Evolutionary conservation across 495 filamentous ascomycete species (phyloP), one percentile per base, ranked within the genome.

Genomic region (Tuber brumale): DNA sequence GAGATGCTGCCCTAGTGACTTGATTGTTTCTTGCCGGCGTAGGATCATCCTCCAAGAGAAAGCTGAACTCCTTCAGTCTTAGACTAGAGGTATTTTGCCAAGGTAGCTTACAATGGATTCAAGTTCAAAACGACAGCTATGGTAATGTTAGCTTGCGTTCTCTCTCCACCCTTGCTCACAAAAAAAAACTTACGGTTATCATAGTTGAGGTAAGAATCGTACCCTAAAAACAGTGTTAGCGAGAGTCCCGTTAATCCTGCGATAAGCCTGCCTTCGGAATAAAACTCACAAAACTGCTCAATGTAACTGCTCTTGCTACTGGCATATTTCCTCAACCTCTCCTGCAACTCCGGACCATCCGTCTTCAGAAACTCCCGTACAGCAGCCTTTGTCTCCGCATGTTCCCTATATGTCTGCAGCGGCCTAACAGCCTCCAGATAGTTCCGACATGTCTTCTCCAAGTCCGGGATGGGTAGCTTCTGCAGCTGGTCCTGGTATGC

Each of bases 201-300:
- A 82, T 92, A 99, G 84, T 98, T 98, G 70, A 98, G 87, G 82
- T 97, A 99, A 44, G 95, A 98, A 84, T 99, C 95, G 82, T 98
- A 99, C 95, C 95, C 95, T 98, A 81, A 41, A 70, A 70, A 48
- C 37, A 73, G 70, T 16, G 72, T 83, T 41, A 84, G 83, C 41
- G 42, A 75, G 37, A n/a, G n/a, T 7, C 70, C 70, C 18, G 72
- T 31, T 39, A 76, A 77, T 76, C 77, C 72, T 73, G 75, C 70
- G 39, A 44, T 70, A 44, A 19, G 51, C 39, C 23, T 19, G 46
- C 8, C 37, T 3, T 6, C 45, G 76, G 61, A 81, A 39, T 23
- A 72, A 71, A 69, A 89, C 94, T 76, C 89, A 98, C 95, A 99
- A 79, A 99, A 99, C 83, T 99, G 95, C 83, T 99, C 95, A 77